phyloP scores from a whole-genome alignment of 345 rosid genomes.

The Pseudoturritis turrita region DNA sequence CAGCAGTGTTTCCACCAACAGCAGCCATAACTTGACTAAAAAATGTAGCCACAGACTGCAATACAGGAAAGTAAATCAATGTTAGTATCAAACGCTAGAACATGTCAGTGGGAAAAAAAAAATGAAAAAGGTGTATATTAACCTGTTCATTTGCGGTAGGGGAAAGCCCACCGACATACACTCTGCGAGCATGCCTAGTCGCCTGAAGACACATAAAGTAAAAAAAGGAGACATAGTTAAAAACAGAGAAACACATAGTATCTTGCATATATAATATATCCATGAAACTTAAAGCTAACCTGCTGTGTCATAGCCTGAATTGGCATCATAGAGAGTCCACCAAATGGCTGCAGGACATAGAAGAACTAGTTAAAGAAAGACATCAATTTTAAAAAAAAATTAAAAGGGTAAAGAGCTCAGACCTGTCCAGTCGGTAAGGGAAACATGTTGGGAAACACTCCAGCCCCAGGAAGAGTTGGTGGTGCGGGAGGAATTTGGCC shows the following conservation, averaged over 20 bases:
- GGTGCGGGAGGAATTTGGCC: slow-evolving; percentile 69
- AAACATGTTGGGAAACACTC: slow-evolving; percentile 78
- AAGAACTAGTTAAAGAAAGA: not conserved
- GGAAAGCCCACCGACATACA: slow-evolving; percentile 95
- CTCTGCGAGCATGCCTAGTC: slow-evolving; percentile 93
- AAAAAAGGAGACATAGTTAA: not conserved
- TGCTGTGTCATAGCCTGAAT: slow-evolving; percentile 98
- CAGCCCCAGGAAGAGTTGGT: slow-evolving; percentile 67
- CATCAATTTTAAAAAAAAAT: not conserved
- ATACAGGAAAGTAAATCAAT: slow-evolving; percentile 17
- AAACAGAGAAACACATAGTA: not conserved
- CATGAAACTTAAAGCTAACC: slow-evolving; percentile 36
- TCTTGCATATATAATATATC: not conserved
- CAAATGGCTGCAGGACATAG: slow-evolving; percentile 51
- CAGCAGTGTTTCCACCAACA: slow-evolving; percentile 93
- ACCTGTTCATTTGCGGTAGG: slow-evolving; percentile 96
- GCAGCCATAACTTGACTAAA: slow-evolving; percentile 96
- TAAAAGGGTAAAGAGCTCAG: not conserved
- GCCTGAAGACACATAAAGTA: slow-evolving; percentile 45
- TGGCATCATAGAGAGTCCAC: slow-evolving; percentile 79
- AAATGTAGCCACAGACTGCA: slow-evolving; percentile 83
- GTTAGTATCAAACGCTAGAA: not conserved
- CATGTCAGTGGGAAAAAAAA: not conserved
- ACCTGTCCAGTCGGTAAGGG: slow-evolving; percentile 65
- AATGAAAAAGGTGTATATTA: not conserved